These are phyloP conservation scores for Xanthoconium separans DNA, from an alignment of 1,284 basidiomycete species.

Conservation along the genomic window DNA sequence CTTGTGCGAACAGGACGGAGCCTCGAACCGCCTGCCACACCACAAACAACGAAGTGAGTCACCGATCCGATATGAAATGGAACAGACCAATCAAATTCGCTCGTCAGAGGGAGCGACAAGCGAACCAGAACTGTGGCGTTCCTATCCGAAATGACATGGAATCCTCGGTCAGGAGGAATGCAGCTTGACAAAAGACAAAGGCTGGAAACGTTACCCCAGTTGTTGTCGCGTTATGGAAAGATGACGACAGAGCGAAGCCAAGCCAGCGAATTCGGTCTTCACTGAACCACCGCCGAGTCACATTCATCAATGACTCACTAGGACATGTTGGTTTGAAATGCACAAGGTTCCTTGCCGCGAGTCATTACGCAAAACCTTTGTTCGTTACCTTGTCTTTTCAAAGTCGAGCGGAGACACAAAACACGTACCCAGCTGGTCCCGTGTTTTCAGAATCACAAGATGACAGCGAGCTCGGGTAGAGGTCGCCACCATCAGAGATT, in stretches of 20 bases:
- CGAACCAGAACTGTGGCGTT: conserved; percentile 16
- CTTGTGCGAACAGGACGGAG: neutral
- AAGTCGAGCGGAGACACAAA: conserved; percentile 11
- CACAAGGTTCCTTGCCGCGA: neutral
- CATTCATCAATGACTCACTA: neutral
- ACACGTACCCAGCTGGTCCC: too few species aligned
- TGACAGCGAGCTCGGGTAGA: neutral
- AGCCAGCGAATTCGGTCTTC: neutral
- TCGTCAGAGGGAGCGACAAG: neutral
- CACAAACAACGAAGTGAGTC: neutral
- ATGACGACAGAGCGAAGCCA: conserved; percentile 17
- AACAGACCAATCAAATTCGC: conserved; percentile 1
- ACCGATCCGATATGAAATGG: conserved; percentile 12
- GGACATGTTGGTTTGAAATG: too few species aligned
- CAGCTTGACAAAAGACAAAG: neutral
- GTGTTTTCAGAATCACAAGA: neutral
- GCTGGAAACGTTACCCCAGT: conserved; percentile 3
- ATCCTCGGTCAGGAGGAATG: conserved; percentile 5
- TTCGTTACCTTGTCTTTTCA: conserved; percentile 5
- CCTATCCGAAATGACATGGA: conserved; percentile 9
- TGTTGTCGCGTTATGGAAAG: conserved; percentile 8
- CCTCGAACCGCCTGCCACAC: neutral
- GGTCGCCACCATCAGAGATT: conserved; percentile 1
- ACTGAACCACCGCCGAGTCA: neutral
- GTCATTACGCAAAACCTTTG: conserved; percentile 5